phyloP scores from a whole-genome alignment of 306 rosid species.

The Prunus mongolica region DNA sequence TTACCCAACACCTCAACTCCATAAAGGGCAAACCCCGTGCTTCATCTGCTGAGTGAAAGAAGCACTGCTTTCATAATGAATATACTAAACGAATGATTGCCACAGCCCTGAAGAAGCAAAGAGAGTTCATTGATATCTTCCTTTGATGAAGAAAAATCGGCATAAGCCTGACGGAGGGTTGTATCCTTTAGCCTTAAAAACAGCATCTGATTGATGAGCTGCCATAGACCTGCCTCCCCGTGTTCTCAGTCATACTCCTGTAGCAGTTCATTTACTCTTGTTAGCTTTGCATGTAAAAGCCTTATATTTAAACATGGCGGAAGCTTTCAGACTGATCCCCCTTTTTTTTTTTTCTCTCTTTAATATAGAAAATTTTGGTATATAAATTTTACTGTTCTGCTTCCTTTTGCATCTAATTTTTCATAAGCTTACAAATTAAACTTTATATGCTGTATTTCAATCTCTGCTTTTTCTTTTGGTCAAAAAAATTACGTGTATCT shows the following conservation, averaged over 20 bases:
- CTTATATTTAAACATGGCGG: background rate
- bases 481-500: too few species aligned
- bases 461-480: too few species aligned
- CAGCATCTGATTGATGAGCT: background rate
- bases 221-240: background rate
- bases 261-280: background rate
- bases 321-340: background rate
- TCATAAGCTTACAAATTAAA: background rate
- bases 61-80: background rate
- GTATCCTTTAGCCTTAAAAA: background rate
- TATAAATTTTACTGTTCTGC: background rate
- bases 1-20: conserved; percentile 86
- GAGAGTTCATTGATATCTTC: background rate
- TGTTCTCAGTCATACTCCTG: background rate
- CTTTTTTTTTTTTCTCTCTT: background rate
- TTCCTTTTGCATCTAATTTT: background rate
- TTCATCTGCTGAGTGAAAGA: conserved; percentile 44
- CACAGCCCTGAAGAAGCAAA: conserved; percentile 16
- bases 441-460: too few species aligned
- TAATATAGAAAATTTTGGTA: background rate
- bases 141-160: background rate
- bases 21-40: conserved; percentile 83
- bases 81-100: background rate
- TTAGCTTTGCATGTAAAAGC: background rate
- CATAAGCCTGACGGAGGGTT: background rate